Evolutionary conservation across 1,139 yeast species (phyloP).

Genomic region (Candida sanyaensis): DNA sequence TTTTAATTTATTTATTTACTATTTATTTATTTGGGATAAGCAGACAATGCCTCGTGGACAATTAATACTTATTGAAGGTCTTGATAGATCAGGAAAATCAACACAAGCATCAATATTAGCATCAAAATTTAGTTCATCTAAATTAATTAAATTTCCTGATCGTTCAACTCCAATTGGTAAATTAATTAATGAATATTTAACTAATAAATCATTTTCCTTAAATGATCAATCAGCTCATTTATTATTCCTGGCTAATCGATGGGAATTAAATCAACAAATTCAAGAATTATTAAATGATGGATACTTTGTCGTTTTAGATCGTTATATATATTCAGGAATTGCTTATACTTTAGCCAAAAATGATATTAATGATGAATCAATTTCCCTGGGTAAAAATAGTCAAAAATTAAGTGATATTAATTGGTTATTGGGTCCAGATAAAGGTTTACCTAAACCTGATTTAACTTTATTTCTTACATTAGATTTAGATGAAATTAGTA

Average conservation of each 20-base stretch:
- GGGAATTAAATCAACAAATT: constrained; percentile 74
- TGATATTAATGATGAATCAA: constrained; percentile 10
- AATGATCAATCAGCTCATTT: constrained; percentile 83
- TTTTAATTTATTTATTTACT: background rate
- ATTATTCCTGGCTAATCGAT: constrained; percentile 88
- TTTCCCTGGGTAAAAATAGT: constrained; percentile 9
- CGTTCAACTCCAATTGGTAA: constrained; percentile 80
- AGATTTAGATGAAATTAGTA: constrained; percentile 44
- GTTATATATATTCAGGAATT: constrained; percentile 91
- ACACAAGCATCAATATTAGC: constrained; percentile 69
- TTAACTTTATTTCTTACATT: constrained; percentile 75
- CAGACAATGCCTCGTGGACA: constrained; percentile 53
- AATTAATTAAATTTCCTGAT: constrained; percentile 79
- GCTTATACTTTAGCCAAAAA: constrained; percentile 89
- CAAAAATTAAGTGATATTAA: constrained; percentile 53
- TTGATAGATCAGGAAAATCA: constrained; percentile 93
- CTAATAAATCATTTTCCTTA: constrained; percentile 47
- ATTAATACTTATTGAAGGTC: constrained; percentile 84
- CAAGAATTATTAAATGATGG: constrained; percentile 51
- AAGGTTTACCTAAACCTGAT: constrained; percentile 88
- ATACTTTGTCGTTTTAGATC: constrained; percentile 65
- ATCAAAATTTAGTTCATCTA: constrained; percentile 38
- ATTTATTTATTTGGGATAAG: background rate
- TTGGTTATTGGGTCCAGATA: constrained; percentile 84
- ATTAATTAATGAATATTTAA: constrained; percentile 73